These are phyloP conservation scores for Lojkania enalia DNA, from an alignment of 2,329 filamentous ascomycete genomes.

Conservation along the genomic window DNA sequence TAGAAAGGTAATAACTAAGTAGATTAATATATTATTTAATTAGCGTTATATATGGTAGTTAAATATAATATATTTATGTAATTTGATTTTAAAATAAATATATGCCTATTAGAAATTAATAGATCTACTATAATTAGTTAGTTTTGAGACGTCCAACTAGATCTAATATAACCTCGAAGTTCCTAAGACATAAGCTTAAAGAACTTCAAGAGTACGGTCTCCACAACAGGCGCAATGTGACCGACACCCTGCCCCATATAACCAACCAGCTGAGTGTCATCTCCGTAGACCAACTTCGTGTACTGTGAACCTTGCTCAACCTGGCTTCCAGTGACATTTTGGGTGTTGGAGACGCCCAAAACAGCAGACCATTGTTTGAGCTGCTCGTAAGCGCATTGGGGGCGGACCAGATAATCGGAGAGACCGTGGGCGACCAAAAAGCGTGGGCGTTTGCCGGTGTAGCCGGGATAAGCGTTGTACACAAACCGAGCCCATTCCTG, in stretches of 20 bases:
- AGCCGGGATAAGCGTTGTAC: constrained; percentile 11
- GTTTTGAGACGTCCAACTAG: too few species aligned
- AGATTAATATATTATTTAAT: too few species aligned
- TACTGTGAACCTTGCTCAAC: constrained; percentile 10
- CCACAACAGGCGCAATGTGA: constrained; percentile 15
- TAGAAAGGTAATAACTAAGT: too few species aligned
- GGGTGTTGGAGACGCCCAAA: constrained; percentile 6
- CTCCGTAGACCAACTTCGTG: constrained; percentile 11
- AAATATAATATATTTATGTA: too few species aligned
- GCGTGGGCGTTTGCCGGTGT: constrained; percentile 10
- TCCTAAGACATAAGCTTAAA: constrained; percentile 19
- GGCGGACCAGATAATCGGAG: constrained; percentile 15
- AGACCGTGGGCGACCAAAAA: constrained; percentile 10
- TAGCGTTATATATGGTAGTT: too few species aligned
- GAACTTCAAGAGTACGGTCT: constrained; percentile 13
- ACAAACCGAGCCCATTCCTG: constrained; percentile 13
- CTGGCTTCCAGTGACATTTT: constrained; percentile 3
- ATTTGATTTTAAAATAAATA: too few species aligned
- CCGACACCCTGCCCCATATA: constrained; percentile 15
- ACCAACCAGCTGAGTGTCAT: constrained; percentile 12
- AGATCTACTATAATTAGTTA: too few species aligned
- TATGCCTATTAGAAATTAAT: too few species aligned
- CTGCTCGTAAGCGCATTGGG: constrained; percentile 26
- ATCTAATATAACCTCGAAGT: too few species aligned
- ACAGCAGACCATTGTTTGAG: constrained; percentile 20